Conservation (phyloP, 108 stramenopile species). For the Cylindrotheca closterium region DNA sequence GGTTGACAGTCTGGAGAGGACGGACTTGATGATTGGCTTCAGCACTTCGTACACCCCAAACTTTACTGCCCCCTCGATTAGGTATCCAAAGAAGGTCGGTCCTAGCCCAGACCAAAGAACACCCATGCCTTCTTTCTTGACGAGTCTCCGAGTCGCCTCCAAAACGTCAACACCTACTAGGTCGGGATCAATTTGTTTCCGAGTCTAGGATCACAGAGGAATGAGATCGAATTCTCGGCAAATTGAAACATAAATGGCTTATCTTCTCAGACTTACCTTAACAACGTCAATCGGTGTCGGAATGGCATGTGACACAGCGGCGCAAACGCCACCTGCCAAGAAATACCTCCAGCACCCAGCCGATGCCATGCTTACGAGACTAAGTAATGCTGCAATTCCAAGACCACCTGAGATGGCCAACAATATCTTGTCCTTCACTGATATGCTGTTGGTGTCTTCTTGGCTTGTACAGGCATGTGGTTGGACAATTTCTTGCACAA, state of each 20-base stretch:
- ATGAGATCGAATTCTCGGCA: not conserved
- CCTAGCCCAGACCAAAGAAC: slow-evolving; percentile 69
- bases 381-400: slow-evolving; percentile 5
- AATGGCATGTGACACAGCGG: slow-evolving; percentile 71
- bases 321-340: slow-evolving; percentile 76
- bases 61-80: slow-evolving; percentile 74
- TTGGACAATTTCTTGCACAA: not conserved
- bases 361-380: slow-evolving; percentile 11
- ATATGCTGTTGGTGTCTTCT: slow-evolving; percentile 7
- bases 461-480: too few relatives aligned
- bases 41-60: slow-evolving; percentile 89
- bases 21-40: slow-evolving; percentile 54
- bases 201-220: slow-evolving; percentile 34
- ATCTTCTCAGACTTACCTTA: slow-evolving; percentile 47
- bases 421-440: slow-evolving; percentile 17
- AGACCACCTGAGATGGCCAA: slow-evolving; percentile 6
- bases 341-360: slow-evolving; percentile 69
- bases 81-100: slow-evolving; percentile 77
- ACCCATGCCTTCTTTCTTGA: slow-evolving; percentile 51
- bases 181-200: slow-evolving; percentile 69
- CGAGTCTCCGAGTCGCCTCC: slow-evolving; percentile 45
- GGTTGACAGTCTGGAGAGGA: slow-evolving; percentile 27
- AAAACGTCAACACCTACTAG: slow-evolving; percentile 38
- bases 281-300: slow-evolving; percentile 87
- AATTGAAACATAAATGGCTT: slow-evolving; percentile 3